Evolutionary conservation across 306 rosid species (phyloP), one percentile per base, ranked within the genome.

Genomic region (Fragaria ananassa): DNA sequence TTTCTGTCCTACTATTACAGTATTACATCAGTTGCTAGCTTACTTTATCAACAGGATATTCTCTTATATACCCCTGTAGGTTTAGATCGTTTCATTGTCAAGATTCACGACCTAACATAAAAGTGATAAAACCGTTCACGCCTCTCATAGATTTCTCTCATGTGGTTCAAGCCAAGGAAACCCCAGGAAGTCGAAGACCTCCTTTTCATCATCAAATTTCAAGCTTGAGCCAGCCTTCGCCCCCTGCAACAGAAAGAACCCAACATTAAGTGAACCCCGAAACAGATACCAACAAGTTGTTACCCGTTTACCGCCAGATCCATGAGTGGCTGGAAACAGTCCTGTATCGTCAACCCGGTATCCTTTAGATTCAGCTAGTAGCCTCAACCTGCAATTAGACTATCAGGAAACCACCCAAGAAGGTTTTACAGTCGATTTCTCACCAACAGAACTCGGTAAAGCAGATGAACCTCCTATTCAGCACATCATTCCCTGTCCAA

Each of bases 401-500:
- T 21, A 49, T 54, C 50, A 23, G 42, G 62, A 75, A 11, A 11
- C 4, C 25, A 23, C 4, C 2, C 11, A 18, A 23, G 6, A 10
- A 14, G 37, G 31, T 29, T 10, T 31, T 75, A 31, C 18, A 27
- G 34, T 27, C 29, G 17, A 27, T 45, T 49, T 42, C 27, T 6
- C 68, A 44, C 56, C 54, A 68, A 42, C 39, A 68, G 61, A 84
- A 58, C 63, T 73, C 17, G 23, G 74, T 60, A 67, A 72, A 79
- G 77, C 74, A 37, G 67, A 49, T 74, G 72, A 81, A 94, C 98
- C 97, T 89, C 83, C 98, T 87, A 70, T 94, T 92, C 63, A 94
- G 70, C 41, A 90, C 98, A 79, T 94, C 98, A 75, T 94, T 94
- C 82, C 97, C 98, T 0, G 98, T 94, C 97, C 97, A 94, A 46